These are phyloP conservation scores for Phytophthora boehmeriae DNA, from an alignment of 352 stramenopile genomes.

Conservation along the genomic window DNA sequence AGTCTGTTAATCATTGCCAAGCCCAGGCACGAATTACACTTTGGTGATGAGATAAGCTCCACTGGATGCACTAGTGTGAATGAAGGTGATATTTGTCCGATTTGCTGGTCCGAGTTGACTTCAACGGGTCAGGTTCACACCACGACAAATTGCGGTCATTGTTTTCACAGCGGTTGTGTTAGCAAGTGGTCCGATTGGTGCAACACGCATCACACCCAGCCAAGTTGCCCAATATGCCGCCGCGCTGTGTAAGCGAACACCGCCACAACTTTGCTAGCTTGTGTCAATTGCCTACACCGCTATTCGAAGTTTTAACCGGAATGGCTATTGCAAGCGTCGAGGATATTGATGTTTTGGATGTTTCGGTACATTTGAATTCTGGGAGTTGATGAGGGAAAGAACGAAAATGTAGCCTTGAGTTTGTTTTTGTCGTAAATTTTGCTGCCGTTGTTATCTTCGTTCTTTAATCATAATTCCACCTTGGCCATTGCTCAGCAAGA, in stretches of 20 bases:
- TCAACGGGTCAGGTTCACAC: neutral
- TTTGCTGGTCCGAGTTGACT: slow-evolving; percentile 8
- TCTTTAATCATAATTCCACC: too few relatives aligned
- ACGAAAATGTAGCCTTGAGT: slow-evolving; percentile 24
- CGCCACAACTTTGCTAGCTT: too few relatives aligned
- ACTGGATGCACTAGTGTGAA: neutral
- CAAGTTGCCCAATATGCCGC: slow-evolving; percentile 10
- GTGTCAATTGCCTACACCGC: too few relatives aligned
- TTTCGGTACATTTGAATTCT: too few relatives aligned
- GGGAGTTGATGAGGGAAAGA: too few relatives aligned
- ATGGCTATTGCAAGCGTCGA: too few relatives aligned
- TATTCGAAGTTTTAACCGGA: too few relatives aligned
- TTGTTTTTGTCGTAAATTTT: slow-evolving; percentile 49
- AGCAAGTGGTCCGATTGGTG: slow-evolving; percentile 5
- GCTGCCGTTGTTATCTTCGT: too few relatives aligned
- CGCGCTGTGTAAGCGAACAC: neutral
- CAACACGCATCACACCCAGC: neutral
- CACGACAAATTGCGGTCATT: slow-evolving; percentile 6
- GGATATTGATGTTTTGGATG: too few relatives aligned
- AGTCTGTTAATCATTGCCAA: slow-evolving; percentile 24
- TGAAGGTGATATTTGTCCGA: slow-evolving; percentile 5
- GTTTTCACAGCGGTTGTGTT: slow-evolving; percentile 6
- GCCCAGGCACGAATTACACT: neutral
- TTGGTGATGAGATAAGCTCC: neutral
- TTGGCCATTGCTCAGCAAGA: too few relatives aligned